A percentile compares a stretch with the other conserved stretches of the same genome.
Conservation (phyloP, 805 yeast genomes). For the Priceomyces melissophilus region DNA sequence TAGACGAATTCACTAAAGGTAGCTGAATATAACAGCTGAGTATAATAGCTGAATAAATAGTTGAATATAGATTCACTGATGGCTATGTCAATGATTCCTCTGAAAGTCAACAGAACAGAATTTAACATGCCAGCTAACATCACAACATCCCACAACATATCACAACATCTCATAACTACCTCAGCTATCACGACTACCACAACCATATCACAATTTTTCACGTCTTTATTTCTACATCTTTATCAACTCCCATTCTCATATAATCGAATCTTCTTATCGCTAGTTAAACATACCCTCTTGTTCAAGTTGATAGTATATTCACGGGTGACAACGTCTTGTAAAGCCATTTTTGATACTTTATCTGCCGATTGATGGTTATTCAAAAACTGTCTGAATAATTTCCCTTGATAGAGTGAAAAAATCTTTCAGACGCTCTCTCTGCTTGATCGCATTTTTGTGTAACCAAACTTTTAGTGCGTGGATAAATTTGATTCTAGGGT, state of each 20-base stretch:
- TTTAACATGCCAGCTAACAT: too few species aligned
- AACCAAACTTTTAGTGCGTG: neutral
- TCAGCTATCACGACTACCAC: too few species aligned
- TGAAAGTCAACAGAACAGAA: too few species aligned
- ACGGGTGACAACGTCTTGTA: slow-evolving; percentile 99
- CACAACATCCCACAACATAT: neutral
- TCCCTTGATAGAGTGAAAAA: slow-evolving; percentile 5
- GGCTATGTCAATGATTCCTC: too few species aligned
- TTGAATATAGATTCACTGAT: too few species aligned
- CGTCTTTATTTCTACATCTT: too few species aligned
- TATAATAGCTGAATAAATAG: too few species aligned
- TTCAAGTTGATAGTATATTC: slow-evolving; percentile 99
- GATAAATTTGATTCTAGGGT: slow-evolving; percentile 1
- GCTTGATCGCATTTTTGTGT: slow-evolving; percentile 2
- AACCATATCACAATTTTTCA: too few species aligned
- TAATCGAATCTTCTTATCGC: too few species aligned
- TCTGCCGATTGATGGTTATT: slow-evolving; percentile 7
- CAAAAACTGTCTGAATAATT: slow-evolving; percentile 1
- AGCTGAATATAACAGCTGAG: too few species aligned
- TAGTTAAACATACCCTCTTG: slow-evolving; percentile 83
- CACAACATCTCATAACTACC: neutral
- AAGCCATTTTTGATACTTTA: slow-evolving; percentile 58
- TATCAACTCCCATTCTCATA: too few species aligned
- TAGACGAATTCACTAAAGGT: too few species aligned
- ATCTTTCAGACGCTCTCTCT: slow-evolving; percentile 4